phyloP scores from a whole-genome alignment of 2,329 filamentous ascomycete genomes.

The Alternaria triticimaculans region DNA sequence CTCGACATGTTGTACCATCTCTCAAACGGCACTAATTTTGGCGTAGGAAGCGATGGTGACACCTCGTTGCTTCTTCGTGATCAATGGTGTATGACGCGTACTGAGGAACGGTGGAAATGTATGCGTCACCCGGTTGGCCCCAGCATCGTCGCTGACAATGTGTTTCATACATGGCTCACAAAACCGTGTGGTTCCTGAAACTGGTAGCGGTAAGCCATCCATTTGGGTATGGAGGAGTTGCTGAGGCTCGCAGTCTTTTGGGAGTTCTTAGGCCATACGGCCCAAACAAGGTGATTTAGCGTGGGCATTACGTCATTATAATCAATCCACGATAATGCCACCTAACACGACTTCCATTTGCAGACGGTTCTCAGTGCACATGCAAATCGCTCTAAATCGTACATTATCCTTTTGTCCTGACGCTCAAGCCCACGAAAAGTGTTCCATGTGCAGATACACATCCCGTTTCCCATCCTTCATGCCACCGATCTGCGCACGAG shows the following conservation, averaged over 20 bases:
- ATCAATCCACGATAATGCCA: neutral
- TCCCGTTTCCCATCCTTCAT: neutral
- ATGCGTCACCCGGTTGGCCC: neutral
- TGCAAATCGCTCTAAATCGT: neutral
- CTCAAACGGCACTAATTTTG: neutral
- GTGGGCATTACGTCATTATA: neutral
- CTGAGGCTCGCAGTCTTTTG: neutral
- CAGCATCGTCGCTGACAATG: neutral
- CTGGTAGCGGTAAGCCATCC: neutral
- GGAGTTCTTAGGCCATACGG: neutral
- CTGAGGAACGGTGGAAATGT: neutral
- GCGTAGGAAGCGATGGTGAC: neutral
- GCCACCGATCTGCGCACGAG: slow-evolving; percentile 41
- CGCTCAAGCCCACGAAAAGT: slow-evolving; percentile 45
- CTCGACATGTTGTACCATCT: neutral
- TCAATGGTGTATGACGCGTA: neutral
- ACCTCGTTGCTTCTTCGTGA: neutral
- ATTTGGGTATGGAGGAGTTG: neutral
- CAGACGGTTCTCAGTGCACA: neutral
- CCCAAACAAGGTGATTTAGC: neutral
- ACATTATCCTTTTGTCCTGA: neutral
- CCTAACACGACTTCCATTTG: neutral
- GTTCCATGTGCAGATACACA: slow-evolving; percentile 57
- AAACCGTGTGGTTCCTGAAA: neutral
- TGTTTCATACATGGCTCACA: neutral